Conservation (phyloP, 202 grass and related monocot genomes). For the Sporobolus alterniflorus region DNA sequence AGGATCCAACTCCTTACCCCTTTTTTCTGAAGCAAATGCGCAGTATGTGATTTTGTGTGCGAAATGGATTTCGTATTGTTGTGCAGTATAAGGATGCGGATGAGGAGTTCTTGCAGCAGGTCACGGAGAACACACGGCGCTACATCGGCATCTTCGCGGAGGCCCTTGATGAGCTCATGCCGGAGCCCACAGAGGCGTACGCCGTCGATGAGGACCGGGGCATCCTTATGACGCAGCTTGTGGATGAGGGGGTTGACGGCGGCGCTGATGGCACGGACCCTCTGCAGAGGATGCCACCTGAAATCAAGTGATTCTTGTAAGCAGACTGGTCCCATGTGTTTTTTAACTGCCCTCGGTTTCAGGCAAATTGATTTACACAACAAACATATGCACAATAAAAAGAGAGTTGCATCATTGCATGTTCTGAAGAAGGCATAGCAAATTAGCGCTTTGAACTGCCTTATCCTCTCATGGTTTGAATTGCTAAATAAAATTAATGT, state of each 20-base stretch:
- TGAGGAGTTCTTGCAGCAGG: slow-evolving; percentile 83
- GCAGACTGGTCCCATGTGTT: slow-evolving; percentile 6
- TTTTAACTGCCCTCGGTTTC: neutral
- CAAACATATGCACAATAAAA: neutral
- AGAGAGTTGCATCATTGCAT: neutral
- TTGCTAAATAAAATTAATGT: neutral
- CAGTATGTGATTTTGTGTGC: slow-evolving; percentile 13
- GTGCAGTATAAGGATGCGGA: slow-evolving; percentile 82
- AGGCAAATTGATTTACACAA: neutral
- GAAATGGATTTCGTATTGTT: neutral
- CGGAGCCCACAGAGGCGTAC: slow-evolving; percentile 87
- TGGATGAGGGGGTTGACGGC: slow-evolving; percentile 70
- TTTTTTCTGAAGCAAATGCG: neutral
- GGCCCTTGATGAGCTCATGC: slow-evolving; percentile 92
- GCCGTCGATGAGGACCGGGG: slow-evolving; percentile 81
- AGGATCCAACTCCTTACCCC: neutral
- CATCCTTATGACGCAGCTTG: slow-evolving; percentile 97
- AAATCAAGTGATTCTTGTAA: slow-evolving; percentile 99
- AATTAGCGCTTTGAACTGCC: neutral
- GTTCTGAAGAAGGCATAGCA: neutral
- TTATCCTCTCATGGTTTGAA: neutral
- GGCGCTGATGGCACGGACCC: slow-evolving; percentile 58
- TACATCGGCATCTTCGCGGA: slow-evolving; percentile 83
- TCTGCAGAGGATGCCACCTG: slow-evolving; percentile 89
- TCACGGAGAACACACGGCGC: slow-evolving; percentile 81